Base-by-base conservation (phyloP, 345 rosid genomes). In the Bretschneidera sinensis region DNA sequence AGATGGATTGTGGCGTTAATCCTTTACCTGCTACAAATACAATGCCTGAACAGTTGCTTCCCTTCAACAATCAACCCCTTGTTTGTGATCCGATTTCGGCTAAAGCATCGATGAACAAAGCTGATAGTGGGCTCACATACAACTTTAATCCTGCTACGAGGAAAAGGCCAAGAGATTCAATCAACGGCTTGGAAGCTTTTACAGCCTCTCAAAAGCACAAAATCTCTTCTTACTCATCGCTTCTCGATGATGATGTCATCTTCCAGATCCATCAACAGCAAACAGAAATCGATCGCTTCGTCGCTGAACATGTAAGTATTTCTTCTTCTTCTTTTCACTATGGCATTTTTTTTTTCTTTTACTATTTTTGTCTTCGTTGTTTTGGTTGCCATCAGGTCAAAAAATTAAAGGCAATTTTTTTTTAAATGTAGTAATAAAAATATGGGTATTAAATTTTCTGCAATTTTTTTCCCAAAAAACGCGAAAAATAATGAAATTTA, bases 201-300 rank as follows among this genome's bases (percentile, higher is more conserved):
- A 23, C 61, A 0, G 45, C 63, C 43, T 54, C 66, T 15, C 89
- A 79, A 56, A 82, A 77, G 74, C 67, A 60, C 19, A 77, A 73
- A 28, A 17, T 74, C 48, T 64, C 70, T 17, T 64, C 55, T 9
- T 24, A 75, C 20, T 67, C 76, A 2, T 65, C 85, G 2, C 47
- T 62, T 61, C 21, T 81, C 24, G 86, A 77, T 59, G 53, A 67
- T 21, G 81, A 79, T 4, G 17, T 76, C 54, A 21, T 69, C 17
- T 54, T 72, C 5, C 85, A 78, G 74, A 78, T 85, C 67, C 88
- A 85, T 4, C 83, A 78, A 22, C 81, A 83, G 47, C 89, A 81
- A 21, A 62, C 73, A 0, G 95, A 86, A 67, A 71, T 85, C 48
- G 86, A 86, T 62, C 72, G 69, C 22, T 66, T 75, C 74, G 59